A percentile compares a stretch with the other conserved stretches of the same genome.
These are phyloP conservation scores for Nematocida ausubeli DNA, from an alignment of 371 early-diverging fungal genomes.

Conservation along the genomic window DNA sequence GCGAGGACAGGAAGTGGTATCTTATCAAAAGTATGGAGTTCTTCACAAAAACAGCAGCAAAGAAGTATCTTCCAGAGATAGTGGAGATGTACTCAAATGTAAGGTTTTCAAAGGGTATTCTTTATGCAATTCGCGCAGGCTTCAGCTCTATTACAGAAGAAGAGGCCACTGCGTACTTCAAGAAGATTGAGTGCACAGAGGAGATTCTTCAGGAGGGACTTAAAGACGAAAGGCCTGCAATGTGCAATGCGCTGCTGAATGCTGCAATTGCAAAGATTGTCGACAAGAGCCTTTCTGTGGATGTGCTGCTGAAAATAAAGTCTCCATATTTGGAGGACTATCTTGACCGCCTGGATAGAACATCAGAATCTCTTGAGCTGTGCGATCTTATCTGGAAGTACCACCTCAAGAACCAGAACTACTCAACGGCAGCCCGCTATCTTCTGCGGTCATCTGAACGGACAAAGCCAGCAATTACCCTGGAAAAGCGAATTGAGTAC, in stretches of 20 bases:
- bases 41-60: constrained; percentile 37
- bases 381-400: constrained; percentile 57
- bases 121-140: neutral
- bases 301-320: constrained; percentile 30
- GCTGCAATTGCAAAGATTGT: constrained; percentile 36
- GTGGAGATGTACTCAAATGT: constrained; percentile 35
- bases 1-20: constrained; percentile 45
- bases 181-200: constrained; percentile 35
- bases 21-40: constrained; percentile 38
- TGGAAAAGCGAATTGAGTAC: constrained; percentile 51
- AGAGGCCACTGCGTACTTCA: constrained; percentile 17
- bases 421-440: constrained; percentile 41
- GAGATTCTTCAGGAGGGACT: constrained; percentile 50
- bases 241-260: constrained; percentile 44
- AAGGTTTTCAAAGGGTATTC: constrained; percentile 35
- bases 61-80: constrained; percentile 15
- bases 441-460: constrained; percentile 37
- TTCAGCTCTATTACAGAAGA: neutral
- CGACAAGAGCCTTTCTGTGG: neutral
- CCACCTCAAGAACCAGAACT: constrained; percentile 45
- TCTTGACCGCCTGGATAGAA: constrained; percentile 39
- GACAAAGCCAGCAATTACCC: constrained; percentile 3
- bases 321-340: constrained; percentile 53
- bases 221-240: constrained; percentile 28
- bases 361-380: neutral